These are phyloP conservation scores for Stevia rebaudiana DNA, from an alignment of 140 eudicot species.

Conservation along the genomic window DNA sequence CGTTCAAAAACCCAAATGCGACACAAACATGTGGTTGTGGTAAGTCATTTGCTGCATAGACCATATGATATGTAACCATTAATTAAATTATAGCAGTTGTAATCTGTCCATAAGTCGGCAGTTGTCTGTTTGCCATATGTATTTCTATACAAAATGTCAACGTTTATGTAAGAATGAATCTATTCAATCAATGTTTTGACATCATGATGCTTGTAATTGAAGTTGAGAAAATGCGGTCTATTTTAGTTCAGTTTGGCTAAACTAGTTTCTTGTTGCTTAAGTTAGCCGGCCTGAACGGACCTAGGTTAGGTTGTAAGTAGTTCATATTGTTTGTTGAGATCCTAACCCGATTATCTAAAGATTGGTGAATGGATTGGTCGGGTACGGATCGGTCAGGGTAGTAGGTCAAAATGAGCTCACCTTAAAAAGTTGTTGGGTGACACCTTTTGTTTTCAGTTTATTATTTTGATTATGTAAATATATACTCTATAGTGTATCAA, in stretches of 20 bases:
- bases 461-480: no score
- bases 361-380: no score
- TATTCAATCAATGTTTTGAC: not conserved
- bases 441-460: no score
- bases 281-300: not conserved
- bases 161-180: not conserved
- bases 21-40: slow-evolving; percentile 99
- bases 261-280: not conserved
- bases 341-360: no score
- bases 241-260: not conserved
- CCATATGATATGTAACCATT: slow-evolving; percentile 32
- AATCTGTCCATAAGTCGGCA: slow-evolving; percentile 5
- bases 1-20: slow-evolving; percentile 93
- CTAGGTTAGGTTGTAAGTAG: not conserved
- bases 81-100: slow-evolving; percentile 12
- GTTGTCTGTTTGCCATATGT: slow-evolving; percentile 14
- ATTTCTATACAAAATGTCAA: not conserved
- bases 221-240: not conserved
- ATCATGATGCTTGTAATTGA: not conserved
- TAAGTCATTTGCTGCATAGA: slow-evolving; percentile 85
- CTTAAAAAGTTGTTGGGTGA: no score
- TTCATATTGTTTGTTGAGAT: no score
- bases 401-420: no score
- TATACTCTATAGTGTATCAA: no score
- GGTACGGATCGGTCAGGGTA: no score